Evolutionary conservation across 306 rosid species (phyloP).

Genomic region (Vigna nakashimae): DNA sequence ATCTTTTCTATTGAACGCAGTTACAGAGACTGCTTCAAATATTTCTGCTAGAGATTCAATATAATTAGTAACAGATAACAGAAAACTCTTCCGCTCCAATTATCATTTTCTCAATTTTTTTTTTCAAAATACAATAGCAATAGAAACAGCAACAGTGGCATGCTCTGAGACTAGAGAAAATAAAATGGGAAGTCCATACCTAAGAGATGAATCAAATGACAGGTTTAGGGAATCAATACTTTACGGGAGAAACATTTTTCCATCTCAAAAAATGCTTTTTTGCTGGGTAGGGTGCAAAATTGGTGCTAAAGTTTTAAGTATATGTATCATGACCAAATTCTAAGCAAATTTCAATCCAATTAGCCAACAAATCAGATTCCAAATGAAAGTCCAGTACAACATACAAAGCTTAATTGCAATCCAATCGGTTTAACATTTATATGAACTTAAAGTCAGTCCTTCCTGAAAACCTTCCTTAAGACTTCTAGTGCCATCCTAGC

Average conservation of each 20-base stretch:
- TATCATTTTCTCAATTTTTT: no score
- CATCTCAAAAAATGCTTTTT: not conserved
- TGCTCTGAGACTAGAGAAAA: not conserved
- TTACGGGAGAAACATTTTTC: not conserved
- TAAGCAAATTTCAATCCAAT: not conserved
- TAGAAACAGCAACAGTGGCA: not conserved
- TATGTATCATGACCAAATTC: not conserved
- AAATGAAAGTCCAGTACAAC: constrained; percentile 12
- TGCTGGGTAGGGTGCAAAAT: not conserved
- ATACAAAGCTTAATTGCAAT: not conserved
- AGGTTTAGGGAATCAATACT: not conserved
- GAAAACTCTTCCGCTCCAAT: no score
- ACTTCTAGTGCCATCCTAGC: not conserved
- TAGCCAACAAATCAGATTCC: not conserved
- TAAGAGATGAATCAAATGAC: not conserved
- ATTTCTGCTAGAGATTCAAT: no score
- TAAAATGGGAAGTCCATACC: constrained; percentile 9
- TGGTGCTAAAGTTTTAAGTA: not conserved
- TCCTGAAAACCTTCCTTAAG: constrained; percentile 2
- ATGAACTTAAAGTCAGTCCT: not conserved
- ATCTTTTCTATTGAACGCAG: no score
- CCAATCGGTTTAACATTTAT: constrained; percentile 7
- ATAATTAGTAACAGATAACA: no score
- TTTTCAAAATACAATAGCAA: not conserved
- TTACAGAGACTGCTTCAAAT: no score